Conservation (phyloP, 768 basidiomycete species). For the Mycena leptocephala region DNA sequence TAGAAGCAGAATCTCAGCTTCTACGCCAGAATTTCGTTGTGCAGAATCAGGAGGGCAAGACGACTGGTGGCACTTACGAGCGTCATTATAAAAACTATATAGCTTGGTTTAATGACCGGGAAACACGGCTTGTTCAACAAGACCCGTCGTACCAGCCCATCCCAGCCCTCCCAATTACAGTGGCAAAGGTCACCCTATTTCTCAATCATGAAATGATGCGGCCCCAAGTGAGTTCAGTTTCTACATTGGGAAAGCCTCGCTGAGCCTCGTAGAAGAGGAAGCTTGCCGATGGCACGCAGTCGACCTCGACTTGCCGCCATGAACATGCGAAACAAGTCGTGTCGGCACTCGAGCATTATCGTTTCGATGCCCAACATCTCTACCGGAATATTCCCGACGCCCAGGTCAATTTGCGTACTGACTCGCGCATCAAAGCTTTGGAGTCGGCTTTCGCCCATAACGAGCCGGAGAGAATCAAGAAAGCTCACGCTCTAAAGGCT, state of each 20-base stretch:
- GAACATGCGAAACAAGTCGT: conserved; percentile 25
- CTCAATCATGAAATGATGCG: conserved; percentile 12
- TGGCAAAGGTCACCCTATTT: conserved; percentile 12
- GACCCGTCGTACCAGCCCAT: not conserved
- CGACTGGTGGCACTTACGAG: not conserved
- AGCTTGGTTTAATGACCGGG: not conserved
- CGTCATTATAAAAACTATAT: conserved; percentile 2
- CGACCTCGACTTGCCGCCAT: conserved; percentile 13
- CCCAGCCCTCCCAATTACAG: conserved; percentile 17
- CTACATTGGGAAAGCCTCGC: no score
- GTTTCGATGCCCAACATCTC: no score
- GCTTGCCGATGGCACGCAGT: not conserved
- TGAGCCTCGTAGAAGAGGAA: not conserved
- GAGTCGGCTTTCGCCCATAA: not conserved
- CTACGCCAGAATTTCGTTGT: not conserved
- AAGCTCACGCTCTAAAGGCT: not conserved
- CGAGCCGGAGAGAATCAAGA: not conserved
- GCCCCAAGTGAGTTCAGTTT: not conserved
- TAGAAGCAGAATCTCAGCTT: not conserved
- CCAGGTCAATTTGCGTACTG: not conserved
- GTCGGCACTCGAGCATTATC: no score
- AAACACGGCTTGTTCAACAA: not conserved
- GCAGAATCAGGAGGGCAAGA: not conserved
- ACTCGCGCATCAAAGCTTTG: not conserved
- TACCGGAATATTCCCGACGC: not conserved